These are phyloP conservation scores for Trichoderma orchidacearum DNA, from an alignment of 495 filamentous ascomycete species.

Conservation along the genomic window DNA sequence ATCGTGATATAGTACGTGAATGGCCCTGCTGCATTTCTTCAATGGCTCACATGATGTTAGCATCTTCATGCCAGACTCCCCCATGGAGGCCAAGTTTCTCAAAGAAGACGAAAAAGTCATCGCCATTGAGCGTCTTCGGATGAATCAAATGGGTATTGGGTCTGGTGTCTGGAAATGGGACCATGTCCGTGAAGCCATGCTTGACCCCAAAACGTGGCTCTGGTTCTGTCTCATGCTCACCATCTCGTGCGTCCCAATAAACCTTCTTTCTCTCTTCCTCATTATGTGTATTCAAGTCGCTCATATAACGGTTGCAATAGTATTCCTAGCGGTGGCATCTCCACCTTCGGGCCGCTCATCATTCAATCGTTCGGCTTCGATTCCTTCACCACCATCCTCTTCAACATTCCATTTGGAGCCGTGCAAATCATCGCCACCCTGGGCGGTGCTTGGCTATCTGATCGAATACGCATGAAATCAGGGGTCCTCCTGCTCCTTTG, in stretches of 20 bases:
- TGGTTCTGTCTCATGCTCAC: conserved; percentile 42
- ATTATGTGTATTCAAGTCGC: not conserved
- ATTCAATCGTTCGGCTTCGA: conserved; percentile 45
- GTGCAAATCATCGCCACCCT: conserved; percentile 46
- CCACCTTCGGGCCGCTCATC: conserved; percentile 48
- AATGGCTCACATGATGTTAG: not conserved
- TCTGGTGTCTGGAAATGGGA: conserved; percentile 48
- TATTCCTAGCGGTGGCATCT: conserved; percentile 47
- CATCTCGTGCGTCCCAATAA: conserved; percentile 9
- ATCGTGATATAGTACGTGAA: conserved; percentile 22
- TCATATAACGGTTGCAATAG: conserved; percentile 12
- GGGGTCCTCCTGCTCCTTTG: conserved; percentile 39
- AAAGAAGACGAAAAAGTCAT: conserved; percentile 36
- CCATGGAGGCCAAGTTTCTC: conserved; percentile 41
- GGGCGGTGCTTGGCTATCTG: conserved; percentile 42
- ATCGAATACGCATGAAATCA: conserved; percentile 37
- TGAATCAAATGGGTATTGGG: conserved; percentile 48
- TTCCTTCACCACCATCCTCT: conserved; percentile 42
- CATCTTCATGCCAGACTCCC: conserved; percentile 41
- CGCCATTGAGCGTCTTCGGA: conserved; percentile 32
- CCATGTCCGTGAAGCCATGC: conserved; percentile 40
- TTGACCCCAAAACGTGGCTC: conserved; percentile 47
- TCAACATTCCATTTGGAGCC: conserved; percentile 51
- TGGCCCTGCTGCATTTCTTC: not conserved
- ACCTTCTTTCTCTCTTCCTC: not conserved